Percentiles rank a stretch among this genome's conserved stretches.
Conservation (phyloP, 495 filamentous ascomycete genomes). For the Daldinia loculata region DNA sequence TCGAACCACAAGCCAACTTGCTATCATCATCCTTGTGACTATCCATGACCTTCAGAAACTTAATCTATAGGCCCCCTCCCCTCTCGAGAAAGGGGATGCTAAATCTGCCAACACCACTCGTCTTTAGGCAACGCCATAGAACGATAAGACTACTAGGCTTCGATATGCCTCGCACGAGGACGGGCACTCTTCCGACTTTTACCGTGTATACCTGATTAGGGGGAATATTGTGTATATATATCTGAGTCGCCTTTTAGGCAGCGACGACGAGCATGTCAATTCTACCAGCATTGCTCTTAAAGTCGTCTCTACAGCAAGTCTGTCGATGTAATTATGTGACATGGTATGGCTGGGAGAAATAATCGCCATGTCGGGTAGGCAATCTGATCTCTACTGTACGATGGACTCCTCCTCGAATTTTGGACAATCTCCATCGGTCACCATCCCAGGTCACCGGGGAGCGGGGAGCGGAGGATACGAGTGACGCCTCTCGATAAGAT, state of each 20-base stretch:
- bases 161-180: not conserved
- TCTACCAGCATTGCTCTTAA: not conserved
- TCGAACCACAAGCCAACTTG: not conserved
- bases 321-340: not conserved
- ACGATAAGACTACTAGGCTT: not conserved
- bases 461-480: constrained; percentile 39
- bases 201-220: constrained; percentile 4
- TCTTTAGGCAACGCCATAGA: not conserved
- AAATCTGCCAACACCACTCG: not conserved
- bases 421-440: constrained; percentile 16
- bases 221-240: not conserved
- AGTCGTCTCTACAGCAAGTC: not conserved
- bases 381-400: constrained; percentile 1
- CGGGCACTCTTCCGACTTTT: constrained; percentile 22
- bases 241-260: not conserved
- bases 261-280: constrained; percentile 12
- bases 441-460: constrained; percentile 29
- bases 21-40: not conserved
- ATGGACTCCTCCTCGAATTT: constrained; percentile 11
- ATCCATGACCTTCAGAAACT: constrained; percentile 1
- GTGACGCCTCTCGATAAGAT: constrained; percentile 40
- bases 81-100: not conserved
- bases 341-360: not conserved
- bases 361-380: not conserved
- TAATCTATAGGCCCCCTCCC: constrained; percentile 1